Percentiles rank a stretch among this genome's conserved stretches.
Conservation (phyloP, 169 alveolate genomes). For the Plasmodium blacklocki region DNA sequence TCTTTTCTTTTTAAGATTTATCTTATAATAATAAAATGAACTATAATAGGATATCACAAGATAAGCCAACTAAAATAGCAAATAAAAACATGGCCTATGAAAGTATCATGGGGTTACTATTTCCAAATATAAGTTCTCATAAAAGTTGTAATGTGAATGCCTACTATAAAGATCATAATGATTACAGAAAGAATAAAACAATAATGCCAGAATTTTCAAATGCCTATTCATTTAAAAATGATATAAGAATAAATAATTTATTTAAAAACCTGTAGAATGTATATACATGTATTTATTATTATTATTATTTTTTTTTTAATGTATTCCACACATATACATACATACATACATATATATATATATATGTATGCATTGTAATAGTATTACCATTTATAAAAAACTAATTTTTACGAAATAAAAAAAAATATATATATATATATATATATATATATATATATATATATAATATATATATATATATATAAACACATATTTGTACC, state of each 20-base stretch:
- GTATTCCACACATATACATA: conserved; percentile 1
- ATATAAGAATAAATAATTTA: conserved; percentile 19
- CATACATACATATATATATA: neutral
- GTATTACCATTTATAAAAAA: neutral
- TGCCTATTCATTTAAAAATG: conserved; percentile 18
- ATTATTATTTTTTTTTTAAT: neutral
- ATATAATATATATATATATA: conserved; percentile 1
- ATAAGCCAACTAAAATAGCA: neutral
- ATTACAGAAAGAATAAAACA: conserved; percentile 34
- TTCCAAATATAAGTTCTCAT: conserved; percentile 39
- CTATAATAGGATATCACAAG: neutral
- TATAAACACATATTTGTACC: neutral
- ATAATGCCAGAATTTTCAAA: conserved; percentile 8
- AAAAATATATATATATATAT: neutral
- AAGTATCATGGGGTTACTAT: conserved; percentile 59
- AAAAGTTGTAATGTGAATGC: conserved; percentile 4
- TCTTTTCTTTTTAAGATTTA: neutral
- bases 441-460: neutral
- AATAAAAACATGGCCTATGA: conserved; percentile 43
- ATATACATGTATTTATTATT: neutral
- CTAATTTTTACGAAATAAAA: neutral
- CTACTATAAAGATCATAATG: conserved; percentile 11
- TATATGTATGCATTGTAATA: neutral
- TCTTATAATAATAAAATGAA: neutral
- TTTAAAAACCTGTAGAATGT: conserved; percentile 21